phyloP scores from a whole-genome alignment of 495 filamentous ascomycete species.

The Trichocladium uniseriatum region DNA sequence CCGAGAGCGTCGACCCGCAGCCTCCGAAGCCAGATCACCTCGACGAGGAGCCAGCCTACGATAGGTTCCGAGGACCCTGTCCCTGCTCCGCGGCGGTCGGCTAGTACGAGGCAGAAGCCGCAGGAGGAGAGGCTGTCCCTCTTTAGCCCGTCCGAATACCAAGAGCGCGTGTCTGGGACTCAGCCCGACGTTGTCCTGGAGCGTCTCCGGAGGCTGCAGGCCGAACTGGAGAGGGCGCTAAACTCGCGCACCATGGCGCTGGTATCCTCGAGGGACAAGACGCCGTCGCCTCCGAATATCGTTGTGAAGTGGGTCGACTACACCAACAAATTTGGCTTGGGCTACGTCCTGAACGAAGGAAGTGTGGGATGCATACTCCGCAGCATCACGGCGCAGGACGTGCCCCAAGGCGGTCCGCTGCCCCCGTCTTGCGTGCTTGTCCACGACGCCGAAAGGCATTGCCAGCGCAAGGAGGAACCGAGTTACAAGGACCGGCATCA shows the following conservation, averaged over 20 bases:
- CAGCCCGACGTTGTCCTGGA: slow-evolving; percentile 45
- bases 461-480: slow-evolving; percentile 45
- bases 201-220: slow-evolving; percentile 40
- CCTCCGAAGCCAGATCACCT: slow-evolving; percentile 20
- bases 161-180: slow-evolving; percentile 38
- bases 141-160: slow-evolving; percentile 43
- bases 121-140: slow-evolving; percentile 30
- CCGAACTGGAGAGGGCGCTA: slow-evolving; percentile 47
- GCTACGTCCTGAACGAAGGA: slow-evolving; percentile 77
- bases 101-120: slow-evolving; percentile 3
- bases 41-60: slow-evolving; percentile 13
- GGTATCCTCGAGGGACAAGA: slow-evolving; percentile 31
- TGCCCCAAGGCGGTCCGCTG: slow-evolving; percentile 39
- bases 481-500: slow-evolving; percentile 52
- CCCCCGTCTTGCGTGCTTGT: slow-evolving; percentile 61
- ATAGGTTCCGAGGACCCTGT: slow-evolving; percentile 2
- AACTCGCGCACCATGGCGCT: slow-evolving; percentile 45
- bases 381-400: slow-evolving; percentile 38
- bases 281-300: slow-evolving; percentile 39
- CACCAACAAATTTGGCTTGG: slow-evolving; percentile 80
- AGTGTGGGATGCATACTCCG: slow-evolving; percentile 76
- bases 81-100: background rate
- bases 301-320: slow-evolving; percentile 95
- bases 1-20: slow-evolving; percentile 15
- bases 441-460: slow-evolving; percentile 52